phyloP scores from a whole-genome alignment of 1,284 basidiomycete species.

The Sporisorium exsertum region DNA sequence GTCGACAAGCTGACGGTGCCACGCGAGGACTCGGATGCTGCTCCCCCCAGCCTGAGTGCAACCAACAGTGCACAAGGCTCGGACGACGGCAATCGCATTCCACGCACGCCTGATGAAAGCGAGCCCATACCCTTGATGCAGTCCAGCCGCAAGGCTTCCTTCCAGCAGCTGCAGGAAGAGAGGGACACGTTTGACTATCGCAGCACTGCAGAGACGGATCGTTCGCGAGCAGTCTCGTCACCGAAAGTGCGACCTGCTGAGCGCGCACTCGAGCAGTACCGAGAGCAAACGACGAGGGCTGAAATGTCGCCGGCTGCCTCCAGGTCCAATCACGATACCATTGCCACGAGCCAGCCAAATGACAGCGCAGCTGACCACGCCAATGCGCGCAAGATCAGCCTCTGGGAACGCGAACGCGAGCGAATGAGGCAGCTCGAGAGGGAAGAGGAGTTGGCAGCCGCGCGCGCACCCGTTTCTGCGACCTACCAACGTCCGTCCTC shows the following conservation, averaged over 20 bases:
- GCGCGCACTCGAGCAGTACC: conserved; percentile 44
- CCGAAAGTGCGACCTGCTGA: conserved; percentile 40
- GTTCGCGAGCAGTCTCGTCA: conserved; percentile 1
- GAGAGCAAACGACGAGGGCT: conserved; percentile 15
- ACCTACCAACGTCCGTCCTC: conserved; percentile 20
- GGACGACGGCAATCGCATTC: conserved; percentile 43
- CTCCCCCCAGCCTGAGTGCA: conserved; percentile 38
- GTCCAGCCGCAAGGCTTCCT: background rate
- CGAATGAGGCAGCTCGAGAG: conserved; percentile 46
- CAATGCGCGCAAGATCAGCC: conserved; percentile 38
- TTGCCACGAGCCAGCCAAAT: conserved; percentile 11
- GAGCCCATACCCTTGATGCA: conserved; percentile 16
- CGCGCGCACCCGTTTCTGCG: conserved; percentile 15
- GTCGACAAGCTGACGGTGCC: conserved; percentile 43
- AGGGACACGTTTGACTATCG: conserved; percentile 6
- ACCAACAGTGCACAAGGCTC: conserved; percentile 46
- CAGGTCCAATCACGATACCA: conserved; percentile 7
- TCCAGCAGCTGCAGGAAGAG: conserved; percentile 13
- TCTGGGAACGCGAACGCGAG: conserved; percentile 58
- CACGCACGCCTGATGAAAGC: conserved; percentile 45
- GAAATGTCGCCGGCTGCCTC: conserved; percentile 16
- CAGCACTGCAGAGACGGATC: conserved; percentile 4
- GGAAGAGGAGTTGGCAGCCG: conserved; percentile 40
- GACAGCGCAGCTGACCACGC: conserved; percentile 6
- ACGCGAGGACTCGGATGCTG: conserved; percentile 43